These are phyloP conservation scores for Chlorella variabilis DNA, from an alignment of 163 green algal species.

Conservation along the genomic window DNA sequence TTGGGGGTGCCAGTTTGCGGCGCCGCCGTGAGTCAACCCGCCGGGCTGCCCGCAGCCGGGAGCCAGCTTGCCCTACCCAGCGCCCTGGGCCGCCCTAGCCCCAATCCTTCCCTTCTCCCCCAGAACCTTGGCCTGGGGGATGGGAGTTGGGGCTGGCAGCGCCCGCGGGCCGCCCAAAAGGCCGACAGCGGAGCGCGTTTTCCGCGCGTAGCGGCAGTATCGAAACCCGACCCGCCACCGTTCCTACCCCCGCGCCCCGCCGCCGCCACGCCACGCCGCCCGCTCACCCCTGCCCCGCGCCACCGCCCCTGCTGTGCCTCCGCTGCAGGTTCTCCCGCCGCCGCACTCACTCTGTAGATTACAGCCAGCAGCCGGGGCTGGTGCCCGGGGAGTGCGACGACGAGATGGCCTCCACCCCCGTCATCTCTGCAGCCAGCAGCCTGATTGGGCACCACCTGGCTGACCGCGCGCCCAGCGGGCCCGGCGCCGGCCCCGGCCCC, in stretches of 20 bases:
- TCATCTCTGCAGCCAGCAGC: conserved; percentile 25
- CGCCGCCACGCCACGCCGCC: neutral
- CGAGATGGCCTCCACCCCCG: neutral
- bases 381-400: neutral
- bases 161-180: too few relatives aligned
- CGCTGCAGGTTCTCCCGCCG: conserved; percentile 8
- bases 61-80: neutral
- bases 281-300: neutral
- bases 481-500: neutral
- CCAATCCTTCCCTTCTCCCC: neutral
- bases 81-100: too few relatives aligned
- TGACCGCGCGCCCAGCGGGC: neutral
- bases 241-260: neutral
- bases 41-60: neutral
- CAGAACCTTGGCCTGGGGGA: too few relatives aligned
- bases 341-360: conserved; percentile 26
- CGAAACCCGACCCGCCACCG: too few relatives aligned
- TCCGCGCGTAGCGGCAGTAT: too few relatives aligned
- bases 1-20: neutral
- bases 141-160: too few relatives aligned
- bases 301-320: too few relatives aligned
- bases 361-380: neutral
- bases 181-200: too few relatives aligned
- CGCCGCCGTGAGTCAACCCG: too few relatives aligned
- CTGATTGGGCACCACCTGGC: conserved; percentile 20